Percentiles rank a stretch among this genome's conserved stretches.
Conservation (phyloP, 306 rosid genomes). For the Abrus precatorius region DNA sequence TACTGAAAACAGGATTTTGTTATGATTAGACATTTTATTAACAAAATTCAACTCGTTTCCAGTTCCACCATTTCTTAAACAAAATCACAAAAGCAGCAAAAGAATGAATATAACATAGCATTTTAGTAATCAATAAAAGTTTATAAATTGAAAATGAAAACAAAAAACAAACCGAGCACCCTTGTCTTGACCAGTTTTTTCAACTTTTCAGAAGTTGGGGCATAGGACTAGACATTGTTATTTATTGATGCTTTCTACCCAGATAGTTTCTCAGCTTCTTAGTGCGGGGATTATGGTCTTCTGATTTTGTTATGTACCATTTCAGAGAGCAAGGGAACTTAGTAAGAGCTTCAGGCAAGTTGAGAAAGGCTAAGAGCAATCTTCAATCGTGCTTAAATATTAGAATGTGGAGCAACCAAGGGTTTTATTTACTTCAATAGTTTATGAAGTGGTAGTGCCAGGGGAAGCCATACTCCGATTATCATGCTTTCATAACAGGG, state of each 20-base stretch:
- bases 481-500: conserved; percentile 35
- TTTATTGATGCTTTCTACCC: background rate
- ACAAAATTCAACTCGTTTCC: background rate
- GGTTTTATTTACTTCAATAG: conserved; percentile 42
- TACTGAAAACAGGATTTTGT: background rate
- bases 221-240: background rate
- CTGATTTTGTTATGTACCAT: conserved; percentile 8
- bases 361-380: conserved; percentile 52
- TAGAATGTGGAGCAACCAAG: conserved; percentile 34
- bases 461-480: conserved; percentile 47
- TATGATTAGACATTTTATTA: background rate
- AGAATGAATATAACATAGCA: background rate
- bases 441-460: conserved; percentile 53
- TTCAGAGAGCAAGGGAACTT: conserved; percentile 67
- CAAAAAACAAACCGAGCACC: background rate
- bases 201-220: background rate
- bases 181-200: background rate
- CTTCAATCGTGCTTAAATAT: conserved; percentile 47
- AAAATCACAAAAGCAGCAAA: background rate
- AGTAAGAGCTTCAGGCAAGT: conserved; percentile 58
- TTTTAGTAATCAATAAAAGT: conserved; percentile 45
- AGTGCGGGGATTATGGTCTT: background rate
- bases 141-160: background rate
- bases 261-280: background rate
- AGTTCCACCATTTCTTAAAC: background rate